Base-by-base conservation (phyloP, 257 asterid genomes). In the Lantana camara region DNA sequence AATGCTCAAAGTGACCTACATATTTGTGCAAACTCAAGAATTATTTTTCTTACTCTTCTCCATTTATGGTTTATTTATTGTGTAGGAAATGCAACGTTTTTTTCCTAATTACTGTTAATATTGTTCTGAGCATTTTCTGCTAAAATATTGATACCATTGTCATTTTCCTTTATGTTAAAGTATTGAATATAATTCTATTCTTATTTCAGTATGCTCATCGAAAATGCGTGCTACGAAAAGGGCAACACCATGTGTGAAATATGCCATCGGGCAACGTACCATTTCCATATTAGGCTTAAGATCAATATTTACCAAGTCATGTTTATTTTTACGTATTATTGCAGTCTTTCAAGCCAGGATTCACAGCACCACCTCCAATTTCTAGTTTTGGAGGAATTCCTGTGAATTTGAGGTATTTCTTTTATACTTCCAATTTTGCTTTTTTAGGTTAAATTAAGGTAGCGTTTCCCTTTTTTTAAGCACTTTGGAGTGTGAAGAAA, bases 211-310 rank as follows among this genome's bases (percentile, higher is more conserved):
- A 90, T 72, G 99, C 99, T 73, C 99, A 94, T 67, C 86, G 99
- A 5, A 83, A 78, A 80, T 94, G 99, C 23, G 80, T 94, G 98
- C 74, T 83, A 94, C 9, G 99, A 94, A 83, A 94, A 94, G 82
- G 99, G 99, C 13, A 98, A 94, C 71, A 94, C 95, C 48, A 74
- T 70, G 9, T 94, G 99, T 49, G 99, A 94, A 80, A 94, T 94
- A 57, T 94, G 99, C 85, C 95, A 88, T 74, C 99, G 90, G 95
- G 99, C 86, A 49, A 37, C 74, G 56, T 53, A 17, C 20, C 60
- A 32, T 38, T 70, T 48, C 67, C 14, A 45, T 27, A 22, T 6
- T n/a, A n/a, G n/a, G n/a, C n/a, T n/a, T n/a, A 27, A 27, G 32
- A 27, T 27, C 32, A 27, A 27, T 27, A 27, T 27, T 35, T 35